Percentiles rank a stretch among this genome's conserved stretches.
These are phyloP conservation scores for Erythrobasidium yunnanense DNA, from an alignment of 768 basidiomycete genomes.

Conservation along the genomic window DNA sequence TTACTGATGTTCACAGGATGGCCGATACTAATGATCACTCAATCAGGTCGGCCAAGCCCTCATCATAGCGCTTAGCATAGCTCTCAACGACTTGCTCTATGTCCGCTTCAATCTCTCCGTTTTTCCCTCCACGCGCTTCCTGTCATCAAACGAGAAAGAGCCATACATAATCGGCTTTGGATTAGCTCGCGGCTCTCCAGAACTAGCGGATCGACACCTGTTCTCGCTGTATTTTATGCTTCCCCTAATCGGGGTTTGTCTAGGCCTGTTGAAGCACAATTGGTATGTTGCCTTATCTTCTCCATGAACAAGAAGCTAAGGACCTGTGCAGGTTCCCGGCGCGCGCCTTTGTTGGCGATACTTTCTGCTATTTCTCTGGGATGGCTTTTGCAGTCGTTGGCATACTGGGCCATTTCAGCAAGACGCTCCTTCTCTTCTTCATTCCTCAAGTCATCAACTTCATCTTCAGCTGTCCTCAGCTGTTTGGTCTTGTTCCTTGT, in stretches of 20 bases:
- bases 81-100: conserved; percentile 83
- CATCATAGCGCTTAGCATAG: conserved; percentile 79
- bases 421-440: conserved; percentile 91
- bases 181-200: conserved; percentile 71
- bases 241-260: conserved; percentile 78
- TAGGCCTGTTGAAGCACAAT: conserved; percentile 87
- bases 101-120: conserved; percentile 53
- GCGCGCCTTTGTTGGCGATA: conserved; percentile 87
- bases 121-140: conserved; percentile 36
- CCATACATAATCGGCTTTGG: conserved; percentile 43
- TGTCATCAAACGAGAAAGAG: not conserved
- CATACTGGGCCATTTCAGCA: conserved; percentile 93
- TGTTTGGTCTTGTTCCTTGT: conserved; percentile 86
- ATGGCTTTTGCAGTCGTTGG: conserved; percentile 99
- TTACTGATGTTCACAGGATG: not conserved
- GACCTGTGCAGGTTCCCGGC: conserved; percentile 75
- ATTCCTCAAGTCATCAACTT: conserved; percentile 98
- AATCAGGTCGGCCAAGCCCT: conserved; percentile 66
- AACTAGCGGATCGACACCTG: conserved; percentile 84
- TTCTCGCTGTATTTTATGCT: conserved; percentile 96
- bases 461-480: conserved; percentile 79
- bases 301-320: not conserved
- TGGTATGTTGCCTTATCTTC: conserved; percentile 52
- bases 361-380: conserved; percentile 90
- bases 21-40: not conserved